phyloP scores from a whole-genome alignment of 208 protist genomes.

The Plasmodiophora brassicae region DNA sequence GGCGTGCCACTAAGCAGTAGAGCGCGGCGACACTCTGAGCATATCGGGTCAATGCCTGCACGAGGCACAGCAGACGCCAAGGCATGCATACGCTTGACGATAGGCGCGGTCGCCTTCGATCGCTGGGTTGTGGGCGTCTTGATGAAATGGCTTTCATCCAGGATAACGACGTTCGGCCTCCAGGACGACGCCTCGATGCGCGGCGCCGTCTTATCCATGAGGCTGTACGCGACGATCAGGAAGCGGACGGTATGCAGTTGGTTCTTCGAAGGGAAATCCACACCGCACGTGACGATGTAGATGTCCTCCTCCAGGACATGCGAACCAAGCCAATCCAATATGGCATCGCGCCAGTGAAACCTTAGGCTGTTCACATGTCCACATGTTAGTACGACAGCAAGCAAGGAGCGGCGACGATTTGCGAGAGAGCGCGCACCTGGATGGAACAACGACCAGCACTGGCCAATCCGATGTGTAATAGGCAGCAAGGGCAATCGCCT shows the following conservation, averaged over 20 bases:
- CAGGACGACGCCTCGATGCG: no score
- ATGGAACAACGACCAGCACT: conserved; percentile 50
- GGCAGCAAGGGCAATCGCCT: conserved; percentile 39
- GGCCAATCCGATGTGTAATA: conserved; percentile 46
- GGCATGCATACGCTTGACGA: conserved; percentile 26
- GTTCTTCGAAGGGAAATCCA: neutral
- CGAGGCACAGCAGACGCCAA: neutral
- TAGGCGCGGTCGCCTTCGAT: conserved; percentile 35
- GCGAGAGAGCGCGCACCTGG: neutral
- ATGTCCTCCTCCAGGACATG: neutral
- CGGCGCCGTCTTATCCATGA: no score
- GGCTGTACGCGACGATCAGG: neutral
- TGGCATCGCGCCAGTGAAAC: conserved; percentile 4
- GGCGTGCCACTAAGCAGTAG: conserved; percentile 53
- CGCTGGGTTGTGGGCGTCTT: conserved; percentile 48
- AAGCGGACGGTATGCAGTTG: no score
- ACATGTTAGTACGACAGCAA: neutral
- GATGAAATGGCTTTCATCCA: conserved; percentile 51
- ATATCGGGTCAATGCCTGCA: neutral
- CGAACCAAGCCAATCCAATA: neutral
- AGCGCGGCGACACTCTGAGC: neutral
- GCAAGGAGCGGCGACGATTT: no score
- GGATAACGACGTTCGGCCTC: conserved; percentile 42
- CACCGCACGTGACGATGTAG: neutral
- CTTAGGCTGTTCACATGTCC: neutral